Conservation (phyloP, 2,329 filamentous ascomycete species). For the Hymenoscyphus occultus region DNA sequence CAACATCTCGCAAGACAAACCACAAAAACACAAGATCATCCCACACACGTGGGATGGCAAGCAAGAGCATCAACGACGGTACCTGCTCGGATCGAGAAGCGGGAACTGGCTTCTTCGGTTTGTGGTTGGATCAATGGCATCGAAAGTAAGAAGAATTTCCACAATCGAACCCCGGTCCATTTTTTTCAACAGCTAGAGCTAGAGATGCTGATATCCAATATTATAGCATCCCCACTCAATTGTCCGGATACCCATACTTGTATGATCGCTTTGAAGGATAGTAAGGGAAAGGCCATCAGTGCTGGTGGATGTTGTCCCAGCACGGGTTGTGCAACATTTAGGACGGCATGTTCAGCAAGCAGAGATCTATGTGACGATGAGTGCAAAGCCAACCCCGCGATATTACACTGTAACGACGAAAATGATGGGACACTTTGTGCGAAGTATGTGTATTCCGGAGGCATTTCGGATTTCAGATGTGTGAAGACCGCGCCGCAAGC, state of each 20-base stretch:
- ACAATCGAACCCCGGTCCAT: no score
- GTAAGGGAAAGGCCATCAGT: neutral
- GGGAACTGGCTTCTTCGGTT: neutral
- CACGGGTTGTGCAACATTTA: neutral
- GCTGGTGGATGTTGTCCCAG: slow-evolving; percentile 5
- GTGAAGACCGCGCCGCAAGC: neutral
- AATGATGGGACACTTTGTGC: slow-evolving; percentile 7
- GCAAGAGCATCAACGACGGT: neutral
- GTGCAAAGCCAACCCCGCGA: neutral
- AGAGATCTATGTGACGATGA: neutral
- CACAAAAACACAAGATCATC: neutral
- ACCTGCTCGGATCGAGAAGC: neutral
- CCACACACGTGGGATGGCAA: slow-evolving; percentile 4
- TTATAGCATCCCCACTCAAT: neutral
- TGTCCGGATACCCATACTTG: neutral
- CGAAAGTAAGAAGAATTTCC: no score
- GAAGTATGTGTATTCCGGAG: slow-evolving; percentile 11
- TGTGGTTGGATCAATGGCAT: slow-evolving; percentile 7
- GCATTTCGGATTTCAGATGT: slow-evolving; percentile 9
- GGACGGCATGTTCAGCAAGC: neutral
- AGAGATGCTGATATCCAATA: no score
- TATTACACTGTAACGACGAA: neutral
- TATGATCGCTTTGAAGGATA: neutral
- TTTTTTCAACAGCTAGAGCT: no score
- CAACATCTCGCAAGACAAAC: neutral